phyloP scores from a whole-genome alignment of 208 protist genomes.

The Baffinella frigidus region DNA sequence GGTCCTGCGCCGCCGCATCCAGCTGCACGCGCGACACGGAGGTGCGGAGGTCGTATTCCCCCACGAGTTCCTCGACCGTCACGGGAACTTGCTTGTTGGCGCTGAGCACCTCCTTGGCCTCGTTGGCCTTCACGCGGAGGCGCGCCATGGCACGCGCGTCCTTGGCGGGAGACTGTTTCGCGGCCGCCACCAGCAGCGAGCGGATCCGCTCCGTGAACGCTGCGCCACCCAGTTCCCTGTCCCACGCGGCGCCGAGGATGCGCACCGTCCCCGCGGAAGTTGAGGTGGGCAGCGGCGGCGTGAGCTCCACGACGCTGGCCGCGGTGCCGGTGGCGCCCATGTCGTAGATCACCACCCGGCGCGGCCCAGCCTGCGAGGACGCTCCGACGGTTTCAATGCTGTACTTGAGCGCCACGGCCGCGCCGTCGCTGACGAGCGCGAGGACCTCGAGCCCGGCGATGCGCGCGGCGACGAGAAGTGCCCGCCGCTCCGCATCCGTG shows the following conservation, averaged over 20 bases:
- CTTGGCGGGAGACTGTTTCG: not conserved
- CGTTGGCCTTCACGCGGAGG: slow-evolving; percentile 3
- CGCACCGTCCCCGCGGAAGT: not conserved
- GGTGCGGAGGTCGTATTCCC: not conserved
- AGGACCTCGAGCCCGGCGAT: slow-evolving; percentile 48
- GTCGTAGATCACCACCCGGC: slow-evolving; percentile 42
- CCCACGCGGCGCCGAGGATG: not conserved
- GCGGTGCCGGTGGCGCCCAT: slow-evolving; percentile 32
- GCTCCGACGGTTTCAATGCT: not conserved
- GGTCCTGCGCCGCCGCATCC: not conserved
- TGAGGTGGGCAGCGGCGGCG: not conserved
- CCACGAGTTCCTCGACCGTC: slow-evolving; percentile 10
- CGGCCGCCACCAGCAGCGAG: not conserved
- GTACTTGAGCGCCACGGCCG: slow-evolving; percentile 46
- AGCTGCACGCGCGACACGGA: not conserved
- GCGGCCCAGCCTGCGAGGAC: not conserved
- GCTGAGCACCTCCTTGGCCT: slow-evolving; percentile 47
- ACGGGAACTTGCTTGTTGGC: slow-evolving; percentile 12
- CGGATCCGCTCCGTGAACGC: not conserved
- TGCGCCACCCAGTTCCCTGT: slow-evolving; percentile 14
- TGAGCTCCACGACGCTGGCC: not conserved
- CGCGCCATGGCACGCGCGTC: slow-evolving; percentile 10
- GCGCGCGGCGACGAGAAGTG: not conserved
- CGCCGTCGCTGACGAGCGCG: not conserved
- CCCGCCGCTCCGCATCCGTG: not conserved